Percentiles rank a stretch among this genome's conserved stretches.
These are phyloP conservation scores for Candida jianshihensis DNA, from an alignment of 805 yeast species.

Conservation along the genomic window DNA sequence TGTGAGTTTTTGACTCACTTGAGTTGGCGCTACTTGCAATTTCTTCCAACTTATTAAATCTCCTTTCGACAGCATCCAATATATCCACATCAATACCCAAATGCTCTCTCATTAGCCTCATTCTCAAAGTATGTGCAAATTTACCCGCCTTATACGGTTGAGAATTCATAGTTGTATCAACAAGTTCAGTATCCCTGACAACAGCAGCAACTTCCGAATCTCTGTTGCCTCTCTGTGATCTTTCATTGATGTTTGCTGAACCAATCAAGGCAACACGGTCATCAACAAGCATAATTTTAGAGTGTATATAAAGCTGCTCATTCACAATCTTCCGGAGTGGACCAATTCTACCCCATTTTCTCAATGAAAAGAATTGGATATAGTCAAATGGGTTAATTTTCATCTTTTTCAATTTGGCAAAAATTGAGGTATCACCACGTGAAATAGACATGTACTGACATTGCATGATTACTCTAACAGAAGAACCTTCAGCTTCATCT, in stretches of 20 bases:
- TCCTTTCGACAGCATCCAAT: slow-evolving; percentile 72
- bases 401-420: slow-evolving; percentile 66
- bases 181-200: slow-evolving; percentile 73
- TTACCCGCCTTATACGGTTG: slow-evolving; percentile 72
- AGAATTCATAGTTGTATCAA: slow-evolving; percentile 71
- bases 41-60: slow-evolving; percentile 40
- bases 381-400: slow-evolving; percentile 89
- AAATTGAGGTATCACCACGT: slow-evolving; percentile 82
- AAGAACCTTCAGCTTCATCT: slow-evolving; percentile 87
- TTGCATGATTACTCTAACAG: slow-evolving; percentile 94
- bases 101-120: slow-evolving; percentile 95
- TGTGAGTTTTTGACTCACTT: slow-evolving; percentile 35
- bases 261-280: slow-evolving; percentile 93
- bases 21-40: slow-evolving; percentile 25
- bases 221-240: slow-evolving; percentile 90
- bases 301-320: slow-evolving; percentile 91
- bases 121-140: slow-evolving; percentile 83
- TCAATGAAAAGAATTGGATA: slow-evolving; percentile 81
- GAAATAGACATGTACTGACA: slow-evolving; percentile 93
- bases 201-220: slow-evolving; percentile 93
- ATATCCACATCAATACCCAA: slow-evolving; percentile 89
- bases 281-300: slow-evolving; percentile 86
- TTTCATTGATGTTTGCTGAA: slow-evolving; percentile 93
- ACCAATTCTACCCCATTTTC: slow-evolving; percentile 96
- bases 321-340: slow-evolving; percentile 65